A percentile compares a stretch with the other conserved stretches of the same genome.
Evolutionary conservation across 2,329 filamentous ascomycete genomes (phyloP).

Genomic region (Penicillium fuscoglaucum): DNA sequence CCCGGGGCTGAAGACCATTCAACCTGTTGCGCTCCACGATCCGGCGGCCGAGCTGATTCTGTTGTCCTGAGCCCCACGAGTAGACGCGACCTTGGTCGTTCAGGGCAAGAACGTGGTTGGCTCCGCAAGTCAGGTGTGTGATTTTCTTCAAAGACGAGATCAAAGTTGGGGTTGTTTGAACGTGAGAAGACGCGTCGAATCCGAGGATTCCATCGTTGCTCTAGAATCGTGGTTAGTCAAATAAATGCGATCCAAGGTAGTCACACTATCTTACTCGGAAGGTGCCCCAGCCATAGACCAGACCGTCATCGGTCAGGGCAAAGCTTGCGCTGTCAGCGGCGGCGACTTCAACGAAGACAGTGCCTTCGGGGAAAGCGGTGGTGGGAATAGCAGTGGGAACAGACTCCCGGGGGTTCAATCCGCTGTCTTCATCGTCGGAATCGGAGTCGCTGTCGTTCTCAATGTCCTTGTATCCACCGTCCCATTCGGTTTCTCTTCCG

Average conservation of each 20-base stretch:
- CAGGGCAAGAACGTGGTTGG: slow-evolving; percentile 59
- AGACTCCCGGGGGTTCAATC: slow-evolving; percentile 58
- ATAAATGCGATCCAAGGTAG: not conserved
- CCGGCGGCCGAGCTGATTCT: slow-evolving; percentile 68
- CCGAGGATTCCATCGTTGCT: slow-evolving; percentile 65
- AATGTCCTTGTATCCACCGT: slow-evolving; percentile 60
- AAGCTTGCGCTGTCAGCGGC: slow-evolving; percentile 62
- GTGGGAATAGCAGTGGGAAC: slow-evolving; percentile 54
- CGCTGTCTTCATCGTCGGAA: slow-evolving; percentile 56
- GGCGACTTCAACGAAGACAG: slow-evolving; percentile 57
- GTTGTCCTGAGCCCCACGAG: slow-evolving; percentile 66
- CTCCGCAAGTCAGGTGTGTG: slow-evolving; percentile 55
- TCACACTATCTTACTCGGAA: slow-evolving; percentile 52
- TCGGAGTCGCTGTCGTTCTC: slow-evolving; percentile 44
- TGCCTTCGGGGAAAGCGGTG: slow-evolving; percentile 53
- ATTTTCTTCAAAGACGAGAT: slow-evolving; percentile 57
- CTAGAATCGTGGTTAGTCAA: slow-evolving; percentile 33
- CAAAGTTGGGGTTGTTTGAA: slow-evolving; percentile 49
- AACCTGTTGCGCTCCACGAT: slow-evolving; percentile 60
- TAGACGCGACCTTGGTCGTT: slow-evolving; percentile 60
- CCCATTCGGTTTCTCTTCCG: slow-evolving; percentile 70
- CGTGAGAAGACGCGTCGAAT: slow-evolving; percentile 50
- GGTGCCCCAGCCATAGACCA: slow-evolving; percentile 63
- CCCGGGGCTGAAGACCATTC: slow-evolving; percentile 57
- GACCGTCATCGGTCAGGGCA: slow-evolving; percentile 60